Percentiles rank a stretch among this genome's conserved stretches.
These are phyloP conservation scores for Glycine tomentella DNA, from an alignment of 306 rosid genomes.

Conservation along the genomic window DNA sequence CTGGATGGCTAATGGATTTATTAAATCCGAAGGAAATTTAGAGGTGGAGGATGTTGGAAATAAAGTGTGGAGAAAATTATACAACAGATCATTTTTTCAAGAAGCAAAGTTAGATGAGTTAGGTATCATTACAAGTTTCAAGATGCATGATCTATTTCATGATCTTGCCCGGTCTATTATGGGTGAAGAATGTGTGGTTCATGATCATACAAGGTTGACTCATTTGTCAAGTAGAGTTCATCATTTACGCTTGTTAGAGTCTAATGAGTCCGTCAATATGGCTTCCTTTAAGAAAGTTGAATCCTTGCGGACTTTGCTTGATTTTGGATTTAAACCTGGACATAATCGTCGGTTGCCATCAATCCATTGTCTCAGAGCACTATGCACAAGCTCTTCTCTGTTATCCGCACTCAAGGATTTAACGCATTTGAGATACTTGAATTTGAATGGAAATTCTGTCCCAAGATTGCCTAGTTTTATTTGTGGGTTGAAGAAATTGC, in stretches of 20 bases:
- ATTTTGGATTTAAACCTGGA: too few species aligned
- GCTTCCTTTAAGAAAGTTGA: conserved; percentile 27
- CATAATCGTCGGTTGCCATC: neutral
- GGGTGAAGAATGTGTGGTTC: conserved; percentile 11
- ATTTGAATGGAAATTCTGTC: neutral
- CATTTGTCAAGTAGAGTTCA: conserved; percentile 14
- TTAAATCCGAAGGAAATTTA: neutral
- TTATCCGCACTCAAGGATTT: neutral
- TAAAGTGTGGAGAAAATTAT: neutral
- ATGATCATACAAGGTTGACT: neutral
- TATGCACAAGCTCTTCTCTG: neutral
- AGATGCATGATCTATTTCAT: conserved; percentile 38
- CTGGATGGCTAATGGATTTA: neutral
- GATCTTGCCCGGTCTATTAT: conserved; percentile 43
- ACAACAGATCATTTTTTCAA: neutral
- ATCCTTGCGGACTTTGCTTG: conserved; percentile 5
- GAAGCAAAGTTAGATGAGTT: neutral
- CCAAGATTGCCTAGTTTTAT: neutral
- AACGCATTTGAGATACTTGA: conserved; percentile 20
- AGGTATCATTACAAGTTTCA: neutral
- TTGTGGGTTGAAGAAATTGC: neutral
- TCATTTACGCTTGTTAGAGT: neutral
- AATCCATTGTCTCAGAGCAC: neutral
- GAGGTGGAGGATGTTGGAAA: neutral
- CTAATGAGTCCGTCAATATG: neutral